Base-by-base conservation (phyloP, 805 yeast species). In the Candida krabiensis region DNA sequence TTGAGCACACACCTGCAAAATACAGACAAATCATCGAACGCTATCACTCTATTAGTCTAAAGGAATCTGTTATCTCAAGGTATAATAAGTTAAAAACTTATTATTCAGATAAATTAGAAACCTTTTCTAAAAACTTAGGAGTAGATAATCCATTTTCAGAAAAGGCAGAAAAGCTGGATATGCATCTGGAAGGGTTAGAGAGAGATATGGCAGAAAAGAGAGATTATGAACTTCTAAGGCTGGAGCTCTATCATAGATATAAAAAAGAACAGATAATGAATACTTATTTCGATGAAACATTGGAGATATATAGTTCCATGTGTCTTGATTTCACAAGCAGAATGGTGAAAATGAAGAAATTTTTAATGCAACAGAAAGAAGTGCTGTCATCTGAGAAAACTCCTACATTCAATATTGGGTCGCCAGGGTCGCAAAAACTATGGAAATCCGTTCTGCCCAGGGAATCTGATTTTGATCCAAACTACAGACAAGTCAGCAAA, bases 151-250 rank as follows among this genome's bases (percentile, higher is more conserved):
- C 55, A 1, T 48, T 40, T 32, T 19, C 37, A 6, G 33, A 27
- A 22, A 32, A 26, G 9, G 43, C 35, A 23, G 18, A 22, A 7
- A 30, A 30, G 11, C 37, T 38, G 2, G 40, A 50, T 33, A 30
- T 32, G 21, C 33, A 27, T 2, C 29, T 52, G 7, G 25, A 40
- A 26, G 52, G 55, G 6, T 25, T 55, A 8, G 60, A 56, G 25
- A 50, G 50, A 21, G 71, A 67, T 44, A 33, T 64, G 26, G 40
- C 41, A 4, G 72, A 68, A 33, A 37, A 36, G 26, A 47, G 64
- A 31, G 71, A 66, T 37, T 58, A 43, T 33, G 65, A 61, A 30
- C 23, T 66, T 5, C 32, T 56, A 8, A 44, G 62, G 19, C 42
- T 58, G 14, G 52, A 57, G 28, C 31, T 49, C 2, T 44, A 43